phyloP scores from a whole-genome alignment of 495 filamentous ascomycete genomes.

The Trichocladium uniseriatum region DNA sequence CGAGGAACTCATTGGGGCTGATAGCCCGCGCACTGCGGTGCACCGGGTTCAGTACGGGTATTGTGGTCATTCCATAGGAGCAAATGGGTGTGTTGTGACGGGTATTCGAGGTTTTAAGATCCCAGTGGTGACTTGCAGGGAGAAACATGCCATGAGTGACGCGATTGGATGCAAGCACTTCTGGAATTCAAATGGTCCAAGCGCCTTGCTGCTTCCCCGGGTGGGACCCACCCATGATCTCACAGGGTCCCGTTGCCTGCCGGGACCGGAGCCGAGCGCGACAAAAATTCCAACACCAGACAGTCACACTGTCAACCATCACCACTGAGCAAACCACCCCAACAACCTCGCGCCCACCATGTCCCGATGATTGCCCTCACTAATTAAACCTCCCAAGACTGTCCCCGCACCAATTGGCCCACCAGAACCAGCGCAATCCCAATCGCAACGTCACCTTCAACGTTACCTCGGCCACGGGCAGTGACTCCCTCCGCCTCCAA shows the following conservation, averaged over 20 bases:
- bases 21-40: constrained; percentile 40
- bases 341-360: neutral
- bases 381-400: neutral
- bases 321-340: neutral
- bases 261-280: neutral
- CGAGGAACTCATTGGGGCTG: constrained; percentile 41
- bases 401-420: neutral
- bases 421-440: neutral
- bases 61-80: constrained; percentile 38
- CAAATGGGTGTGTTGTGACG: too few species aligned
- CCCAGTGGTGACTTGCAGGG: too few species aligned
- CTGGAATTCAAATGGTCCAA: neutral
- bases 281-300: neutral
- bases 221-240: neutral
- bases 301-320: neutral
- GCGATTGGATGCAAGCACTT: neutral
- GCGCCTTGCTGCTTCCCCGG: neutral
- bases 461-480: neutral
- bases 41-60: constrained; percentile 23
- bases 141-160: too few species aligned
- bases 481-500: neutral
- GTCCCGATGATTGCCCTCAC: neutral
- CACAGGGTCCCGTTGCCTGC: constrained; percentile 3
- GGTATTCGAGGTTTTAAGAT: too few species aligned
- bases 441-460: neutral